Evolutionary conservation across 805 yeast species (phyloP), one percentile per base, ranked within the genome.

Genomic region (Helenozyma rhizophorensis): DNA sequence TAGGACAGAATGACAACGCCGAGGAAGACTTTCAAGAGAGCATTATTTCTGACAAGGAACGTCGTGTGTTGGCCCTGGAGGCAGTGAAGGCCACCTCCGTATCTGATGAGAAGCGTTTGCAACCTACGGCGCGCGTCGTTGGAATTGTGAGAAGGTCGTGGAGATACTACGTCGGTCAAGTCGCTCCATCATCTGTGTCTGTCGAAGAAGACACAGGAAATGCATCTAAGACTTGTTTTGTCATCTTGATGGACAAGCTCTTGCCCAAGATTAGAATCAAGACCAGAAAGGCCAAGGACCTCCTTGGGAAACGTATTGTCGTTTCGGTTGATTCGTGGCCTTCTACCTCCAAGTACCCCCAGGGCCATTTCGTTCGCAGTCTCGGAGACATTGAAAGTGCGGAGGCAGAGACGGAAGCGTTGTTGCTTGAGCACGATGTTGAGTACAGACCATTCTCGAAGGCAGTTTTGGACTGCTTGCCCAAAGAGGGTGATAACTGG

Each of bases 291-390:
- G 87, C 95, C 0, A 71, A 70, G 29, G 93, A 84, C 34, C 70
- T 93, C 10, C 59, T 80, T n/a, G 95, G 94, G 4, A 80, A 89
- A 56, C 80, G 97, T 58, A 84, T 93, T 33, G 95, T 94, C 6
- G 80, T 90, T 14, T 86, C 95, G 0, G 80, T 94, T 25, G 99
- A 93, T 54, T 73, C 88, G 8, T 93, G 99, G 99, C 84, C 95
- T 1, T 63, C 79, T 1, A 70, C 76, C 38, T 83, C 95, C 5
- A 80, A 84, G 39, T 78, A 76, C 44, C 98, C 99, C 4, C 83
- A 83, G 50, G 99, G 98, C 7, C 99, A 93, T 60, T 90, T 86
- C 54, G 90, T 93, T 3, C 75, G 96, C 49, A 72, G 81, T 26
- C 70, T 93, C 21, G 99, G 99, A 43, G 89, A 76, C 13, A 76